Conservation (phyloP, 2,329 filamentous ascomycete genomes). For the Calonectria leucothoes region DNA sequence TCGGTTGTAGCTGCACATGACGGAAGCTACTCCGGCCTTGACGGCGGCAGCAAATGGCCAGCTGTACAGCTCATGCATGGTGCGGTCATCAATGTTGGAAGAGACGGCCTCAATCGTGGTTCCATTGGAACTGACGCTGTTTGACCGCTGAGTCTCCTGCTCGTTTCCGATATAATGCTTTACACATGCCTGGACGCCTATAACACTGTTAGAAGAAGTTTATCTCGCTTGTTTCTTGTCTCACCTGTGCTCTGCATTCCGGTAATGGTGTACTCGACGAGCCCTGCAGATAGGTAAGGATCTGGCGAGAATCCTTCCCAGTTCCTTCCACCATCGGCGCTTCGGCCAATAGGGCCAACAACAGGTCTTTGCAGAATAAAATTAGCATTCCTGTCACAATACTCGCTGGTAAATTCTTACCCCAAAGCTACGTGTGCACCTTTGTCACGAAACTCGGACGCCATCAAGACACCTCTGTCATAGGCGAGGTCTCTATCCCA, state of each 20-base stretch:
- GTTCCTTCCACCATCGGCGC: constrained; percentile 1
- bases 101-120: neutral
- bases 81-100: constrained; percentile 65
- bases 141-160: neutral
- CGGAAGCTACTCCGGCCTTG: constrained; percentile 39
- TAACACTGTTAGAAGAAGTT: neutral
- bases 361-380: neutral
- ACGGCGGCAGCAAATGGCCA: constrained; percentile 44
- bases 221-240: neutral
- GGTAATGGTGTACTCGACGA: neutral
- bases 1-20: constrained; percentile 59
- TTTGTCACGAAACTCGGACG: neutral
- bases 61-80: constrained; percentile 61
- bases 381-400: neutral
- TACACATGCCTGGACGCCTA: neutral
- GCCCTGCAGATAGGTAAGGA: neutral
- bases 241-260: neutral
- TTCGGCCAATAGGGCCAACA: constrained; percentile 6
- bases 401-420: neutral
- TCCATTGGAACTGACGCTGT: neutral
- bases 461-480: neutral
- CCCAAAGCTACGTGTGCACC: neutral
- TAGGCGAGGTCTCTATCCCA: constrained; percentile 2
- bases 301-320: constrained; percentile 8
- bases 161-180: constrained; percentile 11